Evolutionary conservation across 352 stramenopile species (phyloP).

Genomic region (Globisporangium paddicum): DNA sequence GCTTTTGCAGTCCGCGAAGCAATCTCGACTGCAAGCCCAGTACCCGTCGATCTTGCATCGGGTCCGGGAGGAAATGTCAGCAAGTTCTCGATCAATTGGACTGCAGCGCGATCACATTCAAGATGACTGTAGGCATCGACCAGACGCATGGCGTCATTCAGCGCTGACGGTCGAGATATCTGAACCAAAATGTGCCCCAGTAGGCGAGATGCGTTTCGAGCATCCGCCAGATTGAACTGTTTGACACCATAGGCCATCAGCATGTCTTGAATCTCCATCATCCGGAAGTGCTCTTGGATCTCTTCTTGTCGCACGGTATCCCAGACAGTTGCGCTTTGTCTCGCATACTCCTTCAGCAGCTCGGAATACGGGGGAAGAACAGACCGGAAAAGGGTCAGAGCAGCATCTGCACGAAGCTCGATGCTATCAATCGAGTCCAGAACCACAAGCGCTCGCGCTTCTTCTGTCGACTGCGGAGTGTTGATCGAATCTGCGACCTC

Average conservation of each 20-base stretch:
- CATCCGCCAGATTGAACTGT: slow-evolving; percentile 48
- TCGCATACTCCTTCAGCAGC: slow-evolving; percentile 41
- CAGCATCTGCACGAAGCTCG: slow-evolving; percentile 25
- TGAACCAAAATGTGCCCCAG: slow-evolving; percentile 59
- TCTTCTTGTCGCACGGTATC: slow-evolving; percentile 38
- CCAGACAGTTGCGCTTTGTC: slow-evolving; percentile 25
- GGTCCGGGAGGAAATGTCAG: slow-evolving; percentile 19
- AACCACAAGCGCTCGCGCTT: slow-evolving; percentile 25
- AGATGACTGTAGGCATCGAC: slow-evolving; percentile 58
- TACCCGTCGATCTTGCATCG: background rate
- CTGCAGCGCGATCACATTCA: slow-evolving; percentile 37
- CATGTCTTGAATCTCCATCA: slow-evolving; percentile 83
- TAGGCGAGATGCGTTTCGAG: slow-evolving; percentile 38
- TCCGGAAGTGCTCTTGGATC: slow-evolving; percentile 54
- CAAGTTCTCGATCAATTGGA: slow-evolving; percentile 65
- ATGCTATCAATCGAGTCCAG: slow-evolving; percentile 26
- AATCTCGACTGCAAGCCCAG: slow-evolving; percentile 8
- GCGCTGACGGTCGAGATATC: slow-evolving; percentile 32
- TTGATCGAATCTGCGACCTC: slow-evolving; percentile 38
- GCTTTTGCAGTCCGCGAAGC: slow-evolving; percentile 13
- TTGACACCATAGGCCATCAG: slow-evolving; percentile 51
- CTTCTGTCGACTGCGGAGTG: slow-evolving; percentile 16
- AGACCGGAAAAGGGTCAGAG: slow-evolving; percentile 32
- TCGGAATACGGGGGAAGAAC: slow-evolving; percentile 51
- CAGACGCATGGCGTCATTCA: slow-evolving; percentile 54